phyloP scores from a whole-genome alignment of 2,329 filamentous ascomycete species.

The Dothideomycetidae sp. region DNA sequence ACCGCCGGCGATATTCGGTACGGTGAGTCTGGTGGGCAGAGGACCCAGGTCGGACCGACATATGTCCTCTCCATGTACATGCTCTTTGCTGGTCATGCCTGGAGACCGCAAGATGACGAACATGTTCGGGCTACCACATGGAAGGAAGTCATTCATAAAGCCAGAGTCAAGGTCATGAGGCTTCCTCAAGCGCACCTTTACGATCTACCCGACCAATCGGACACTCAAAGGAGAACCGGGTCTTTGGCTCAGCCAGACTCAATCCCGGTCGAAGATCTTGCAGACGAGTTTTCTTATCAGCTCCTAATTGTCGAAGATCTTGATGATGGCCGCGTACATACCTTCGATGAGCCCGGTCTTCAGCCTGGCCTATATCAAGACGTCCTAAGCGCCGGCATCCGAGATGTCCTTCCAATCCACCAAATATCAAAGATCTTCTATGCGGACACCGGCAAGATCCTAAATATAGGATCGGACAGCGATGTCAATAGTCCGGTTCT shows the following conservation, averaged over 20 bases:
- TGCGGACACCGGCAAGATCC: constrained; percentile 73
- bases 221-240: constrained; percentile 10
- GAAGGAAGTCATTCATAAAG: constrained; percentile 96
- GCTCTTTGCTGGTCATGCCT: constrained; percentile 72
- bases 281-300: constrained; percentile 63
- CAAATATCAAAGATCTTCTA: constrained; percentile 86
- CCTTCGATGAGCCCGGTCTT: constrained; percentile 44
- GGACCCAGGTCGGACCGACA: constrained; percentile 72
- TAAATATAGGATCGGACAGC: constrained; percentile 62
- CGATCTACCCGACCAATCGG: constrained; percentile 23
- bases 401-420: constrained; percentile 54
- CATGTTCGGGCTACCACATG: constrained; percentile 57
- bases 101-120: constrained; percentile 40
- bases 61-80: constrained; percentile 88
- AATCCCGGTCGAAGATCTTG: constrained; percentile 30
- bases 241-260: constrained; percentile 13
- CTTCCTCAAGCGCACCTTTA: constrained; percentile 46
- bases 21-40: constrained; percentile 44
- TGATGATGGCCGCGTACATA: constrained; percentile 55
- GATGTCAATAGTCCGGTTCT: constrained; percentile 61
- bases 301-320: constrained; percentile 72
- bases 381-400: constrained; percentile 46
- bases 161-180: constrained; percentile 63
- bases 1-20: constrained; percentile 79
- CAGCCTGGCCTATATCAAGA: constrained; percentile 47